Evolutionary conservation across 1,284 basidiomycete species (phyloP).

Genomic region (Amylostereum areolatum): DNA sequence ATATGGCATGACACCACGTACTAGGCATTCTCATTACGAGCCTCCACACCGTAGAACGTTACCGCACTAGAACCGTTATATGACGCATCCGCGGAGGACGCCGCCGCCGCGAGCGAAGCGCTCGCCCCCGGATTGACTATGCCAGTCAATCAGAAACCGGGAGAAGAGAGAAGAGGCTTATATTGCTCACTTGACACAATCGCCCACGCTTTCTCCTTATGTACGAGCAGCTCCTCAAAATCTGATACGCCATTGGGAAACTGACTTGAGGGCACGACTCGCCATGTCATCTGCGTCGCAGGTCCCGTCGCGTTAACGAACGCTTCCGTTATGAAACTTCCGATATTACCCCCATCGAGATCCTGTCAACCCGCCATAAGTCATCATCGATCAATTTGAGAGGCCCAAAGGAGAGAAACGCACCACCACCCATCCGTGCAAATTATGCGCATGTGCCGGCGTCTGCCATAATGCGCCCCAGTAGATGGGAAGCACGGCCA

Average conservation of each 20-base stretch:
- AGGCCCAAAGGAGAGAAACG: conserved; percentile 9
- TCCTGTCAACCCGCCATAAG: conserved; percentile 12
- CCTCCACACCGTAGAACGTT: conserved; percentile 18
- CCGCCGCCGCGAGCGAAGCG: conserved; percentile 12
- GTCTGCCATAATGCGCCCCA: conserved; percentile 31
- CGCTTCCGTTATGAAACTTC: conserved; percentile 15
- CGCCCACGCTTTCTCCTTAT: conserved; percentile 16
- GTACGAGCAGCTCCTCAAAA: conserved; percentile 13
- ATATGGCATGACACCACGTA: conserved; percentile 7
- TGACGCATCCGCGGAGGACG: conserved; percentile 12
- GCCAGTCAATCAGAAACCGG: background rate
- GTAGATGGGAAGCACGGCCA: conserved; percentile 30
- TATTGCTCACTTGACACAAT: conserved; percentile 15
- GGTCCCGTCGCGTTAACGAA: conserved; percentile 13
- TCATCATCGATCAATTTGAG: background rate
- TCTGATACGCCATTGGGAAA: conserved; percentile 11
- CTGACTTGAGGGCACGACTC: conserved; percentile 7
- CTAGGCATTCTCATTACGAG: conserved; percentile 23
- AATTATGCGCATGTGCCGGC: conserved; percentile 23
- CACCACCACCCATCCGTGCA: conserved; percentile 34
- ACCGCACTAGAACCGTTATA: conserved; percentile 17
- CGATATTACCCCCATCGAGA: conserved; percentile 19
- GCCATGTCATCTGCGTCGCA: conserved; percentile 14
- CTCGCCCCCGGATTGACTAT: conserved; percentile 18
- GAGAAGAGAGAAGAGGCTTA: background rate